Evolutionary conservation across 805 yeast genomes (phyloP), one percentile per base, ranked within the genome.

Genomic region (Metschnikowia similis): DNA sequence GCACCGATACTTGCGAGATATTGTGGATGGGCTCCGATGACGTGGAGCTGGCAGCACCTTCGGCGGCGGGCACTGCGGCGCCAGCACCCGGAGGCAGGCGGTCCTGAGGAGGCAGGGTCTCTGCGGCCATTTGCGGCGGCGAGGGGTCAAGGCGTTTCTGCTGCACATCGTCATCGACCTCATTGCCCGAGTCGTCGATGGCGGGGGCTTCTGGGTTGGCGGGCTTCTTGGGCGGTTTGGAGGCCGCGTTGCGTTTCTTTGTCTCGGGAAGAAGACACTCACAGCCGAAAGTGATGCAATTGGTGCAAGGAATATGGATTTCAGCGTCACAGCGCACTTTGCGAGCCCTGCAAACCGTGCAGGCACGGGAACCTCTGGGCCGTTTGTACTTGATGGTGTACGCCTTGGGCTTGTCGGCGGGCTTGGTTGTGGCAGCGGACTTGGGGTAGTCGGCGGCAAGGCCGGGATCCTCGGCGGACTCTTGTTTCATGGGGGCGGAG

Each of bases 241-340:
- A 35, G 21, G 27, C 26, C 14, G 27, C 55, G 27, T 70, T 66
- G 60, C 74, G 67, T 67, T 65, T 80, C 59, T 74, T 82, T 29
- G 75, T 77, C 55, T 80, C 85, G 1, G 90, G 91, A 46, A 85
- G 73, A 32, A 72, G 70, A 67, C 91, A 88, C 45, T 83, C 88
- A 59, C 88, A 79, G 7, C 86, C 84, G 64, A 84, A 85, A 3
- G 86, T 83, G 34, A 79, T 72, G 62, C 92, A 85, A 64, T 85
- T 85, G 21, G 90, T 78, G 53, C 77, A 72, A 3, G 78, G 78
- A 14, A 72, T 72, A 55, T 71, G 76, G 37, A 72, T 72, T 53
- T 72, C 85, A 10, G 85, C 87, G 60, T 84, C 89, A 67, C 95
- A 87, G 34, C 90, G 77, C n/a, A 87, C 94, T 59, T 87, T 87